Evolutionary conservation across 2,329 filamentous ascomycete genomes (phyloP), one percentile per base, ranked within the genome.

Genomic region (Pyrenophora graminea): DNA sequence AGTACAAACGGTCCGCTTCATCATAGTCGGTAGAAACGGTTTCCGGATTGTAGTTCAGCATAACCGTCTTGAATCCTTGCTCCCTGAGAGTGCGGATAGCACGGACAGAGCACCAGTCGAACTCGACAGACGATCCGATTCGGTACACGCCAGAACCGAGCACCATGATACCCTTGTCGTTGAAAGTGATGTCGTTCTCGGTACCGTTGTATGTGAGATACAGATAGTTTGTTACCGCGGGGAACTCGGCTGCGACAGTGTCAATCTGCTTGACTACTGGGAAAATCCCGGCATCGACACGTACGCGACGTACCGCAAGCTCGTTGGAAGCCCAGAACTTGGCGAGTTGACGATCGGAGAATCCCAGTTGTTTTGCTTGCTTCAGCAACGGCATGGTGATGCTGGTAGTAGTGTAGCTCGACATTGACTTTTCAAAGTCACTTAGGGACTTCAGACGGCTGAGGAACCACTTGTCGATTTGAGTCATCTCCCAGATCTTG

Each of bases 381-480:
- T 88, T 85, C 53, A 97, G 82, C 33, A 94, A 76, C 18, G 84
- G 79, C 4, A 82, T 77, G 12, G 85, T 82, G 49, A 85, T 80
- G 40, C 81, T 84, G 49, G 88, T 83, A 38, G 91, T 87, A 60
- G 79, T 82, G 75, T 86, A 90, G 40, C 79, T 80, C 52, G 82
- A 80, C 85, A 97, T 90, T 19, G 82, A 74, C 76, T 91, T 93
- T 70, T 87, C 86, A 65, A 97, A 97, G 77, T 96, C 85, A 75
- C 87, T 96, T 8, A 99, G 80, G 23, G 88, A 87, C 84, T 96
- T 96, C 51, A 99, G 85, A 74, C 91, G 92, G 76, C 85, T 86
- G 61, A 99, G 78, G 81, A 97, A 99, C 94, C 94, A 99, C 76
- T 95, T 96, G 79, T 97, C 94, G 66, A 99, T 99, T 78, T 93